phyloP scores from a whole-genome alignment of 1,284 basidiomycete genomes.

The Taiwanofungus camphoratus region DNA sequence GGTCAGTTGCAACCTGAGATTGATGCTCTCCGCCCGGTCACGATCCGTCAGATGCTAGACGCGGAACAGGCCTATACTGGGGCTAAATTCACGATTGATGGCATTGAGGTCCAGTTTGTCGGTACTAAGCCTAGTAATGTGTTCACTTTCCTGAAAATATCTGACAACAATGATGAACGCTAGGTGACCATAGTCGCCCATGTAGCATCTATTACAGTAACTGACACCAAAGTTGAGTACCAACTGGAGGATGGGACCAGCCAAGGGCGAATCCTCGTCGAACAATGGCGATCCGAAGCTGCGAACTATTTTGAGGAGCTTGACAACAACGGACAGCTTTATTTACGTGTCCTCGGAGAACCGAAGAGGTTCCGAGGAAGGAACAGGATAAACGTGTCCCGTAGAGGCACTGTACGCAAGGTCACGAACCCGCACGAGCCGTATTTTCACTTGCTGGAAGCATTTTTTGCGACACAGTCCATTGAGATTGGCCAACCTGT shows the following conservation, averaged over 20 bases:
- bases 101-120: constrained; percentile 39
- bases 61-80: constrained; percentile 46
- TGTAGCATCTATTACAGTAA: constrained; percentile 39
- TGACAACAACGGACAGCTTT: constrained; percentile 6
- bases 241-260: constrained; percentile 30
- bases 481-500: too few relatives aligned
- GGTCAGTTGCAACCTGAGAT: too few relatives aligned
- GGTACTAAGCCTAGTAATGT: constrained; percentile 15
- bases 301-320: constrained; percentile 1
- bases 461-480: constrained; percentile 37
- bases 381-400: constrained; percentile 42
- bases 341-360: constrained; percentile 23
- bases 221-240: constrained; percentile 32
- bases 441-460: constrained; percentile 52
- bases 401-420: constrained; percentile 40
- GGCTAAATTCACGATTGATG: constrained; percentile 53
- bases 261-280: constrained; percentile 23
- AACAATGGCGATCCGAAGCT: constrained; percentile 11
- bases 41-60: constrained; percentile 50
- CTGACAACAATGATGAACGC: constrained; percentile 19
- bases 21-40: constrained; percentile 53
- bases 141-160: constrained; percentile 20
- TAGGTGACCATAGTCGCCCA: constrained; percentile 43
- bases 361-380: constrained; percentile 16
- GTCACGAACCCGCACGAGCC: constrained; percentile 54